phyloP scores from a whole-genome alignment of 2,329 filamentous ascomycete genomes.

The Raffaelea albimanens region DNA sequence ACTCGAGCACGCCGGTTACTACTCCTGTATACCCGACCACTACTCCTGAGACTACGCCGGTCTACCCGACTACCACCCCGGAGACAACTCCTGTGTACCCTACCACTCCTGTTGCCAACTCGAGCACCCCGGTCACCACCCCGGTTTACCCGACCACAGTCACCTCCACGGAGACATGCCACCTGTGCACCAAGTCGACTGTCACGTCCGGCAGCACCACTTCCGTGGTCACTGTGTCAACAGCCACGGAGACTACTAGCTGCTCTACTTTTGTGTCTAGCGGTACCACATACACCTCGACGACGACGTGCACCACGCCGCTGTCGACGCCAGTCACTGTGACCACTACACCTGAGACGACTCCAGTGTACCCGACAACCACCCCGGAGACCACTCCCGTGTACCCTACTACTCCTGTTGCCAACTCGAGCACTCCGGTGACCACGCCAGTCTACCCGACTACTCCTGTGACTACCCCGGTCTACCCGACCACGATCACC shows the following conservation, averaged over 20 bases:
- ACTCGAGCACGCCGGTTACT: neutral
- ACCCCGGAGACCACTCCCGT: neutral
- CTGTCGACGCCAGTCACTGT: neutral
- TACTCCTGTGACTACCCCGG: neutral
- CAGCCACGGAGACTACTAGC: conserved; percentile 3
- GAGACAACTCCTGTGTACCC: neutral
- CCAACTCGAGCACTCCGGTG: neutral
- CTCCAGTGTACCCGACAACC: no score
- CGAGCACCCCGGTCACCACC: neutral
- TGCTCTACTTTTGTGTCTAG: neutral
- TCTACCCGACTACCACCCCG: neutral
- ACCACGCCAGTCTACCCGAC: neutral
- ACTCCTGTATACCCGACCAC: neutral
- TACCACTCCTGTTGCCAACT: no score
- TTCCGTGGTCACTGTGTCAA: neutral
- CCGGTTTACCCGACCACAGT: neutral
- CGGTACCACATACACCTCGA: neutral
- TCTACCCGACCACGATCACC: neutral
- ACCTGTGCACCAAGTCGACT: neutral
- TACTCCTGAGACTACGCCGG: no score
- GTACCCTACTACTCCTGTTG: no score
- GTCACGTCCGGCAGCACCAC: neutral
- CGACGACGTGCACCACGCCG: neutral
- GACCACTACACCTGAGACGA: no score
- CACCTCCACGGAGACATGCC: neutral